A percentile compares a stretch with the other conserved stretches of the same genome.
Conservation (phyloP, 2,329 filamentous ascomycete species). For the Ceratocystis cubensis region DNA sequence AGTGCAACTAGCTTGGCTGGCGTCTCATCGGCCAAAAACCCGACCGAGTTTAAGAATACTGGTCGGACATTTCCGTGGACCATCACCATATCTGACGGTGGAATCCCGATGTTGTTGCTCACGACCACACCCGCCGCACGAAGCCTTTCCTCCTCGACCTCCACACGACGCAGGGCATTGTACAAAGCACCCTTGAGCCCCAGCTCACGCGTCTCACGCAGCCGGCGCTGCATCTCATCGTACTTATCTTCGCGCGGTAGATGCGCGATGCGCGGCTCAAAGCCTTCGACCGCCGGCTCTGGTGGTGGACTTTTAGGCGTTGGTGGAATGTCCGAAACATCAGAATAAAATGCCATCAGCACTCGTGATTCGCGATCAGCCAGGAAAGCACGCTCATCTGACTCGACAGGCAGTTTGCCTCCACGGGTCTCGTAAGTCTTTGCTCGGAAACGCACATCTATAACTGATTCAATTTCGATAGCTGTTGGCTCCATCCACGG, state of each 20-base stretch:
- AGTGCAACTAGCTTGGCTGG: slow-evolving; percentile 7
- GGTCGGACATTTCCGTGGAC: slow-evolving; percentile 12
- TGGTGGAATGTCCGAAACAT: slow-evolving; percentile 41
- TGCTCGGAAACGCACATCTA: slow-evolving; percentile 35
- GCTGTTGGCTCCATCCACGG: slow-evolving; percentile 39
- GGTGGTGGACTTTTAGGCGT: slow-evolving; percentile 42
- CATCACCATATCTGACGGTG: slow-evolving; percentile 19
- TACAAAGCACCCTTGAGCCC: slow-evolving; percentile 34
- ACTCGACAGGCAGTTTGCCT: slow-evolving; percentile 39
- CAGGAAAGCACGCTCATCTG: slow-evolving; percentile 44
- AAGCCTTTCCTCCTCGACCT: slow-evolving; percentile 29
- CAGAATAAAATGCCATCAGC: slow-evolving; percentile 49
- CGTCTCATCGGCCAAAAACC: slow-evolving; percentile 12
- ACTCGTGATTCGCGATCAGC: slow-evolving; percentile 45
- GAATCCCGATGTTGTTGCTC: slow-evolving; percentile 3
- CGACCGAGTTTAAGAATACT: slow-evolving; percentile 10
- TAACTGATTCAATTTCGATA: slow-evolving; percentile 34
- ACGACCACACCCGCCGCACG: slow-evolving; percentile 24
- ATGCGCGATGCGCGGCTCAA: slow-evolving; percentile 27
- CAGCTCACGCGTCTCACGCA: slow-evolving; percentile 36
- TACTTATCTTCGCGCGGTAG: slow-evolving; percentile 34
- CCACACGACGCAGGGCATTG: slow-evolving; percentile 34
- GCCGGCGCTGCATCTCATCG: slow-evolving; percentile 39
- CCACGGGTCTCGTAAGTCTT: slow-evolving; percentile 44
- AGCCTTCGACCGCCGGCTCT: slow-evolving; percentile 26